Evolutionary conservation across 2,329 filamentous ascomycete species (phyloP).

Genomic region (Xylariaceae sp.): DNA sequence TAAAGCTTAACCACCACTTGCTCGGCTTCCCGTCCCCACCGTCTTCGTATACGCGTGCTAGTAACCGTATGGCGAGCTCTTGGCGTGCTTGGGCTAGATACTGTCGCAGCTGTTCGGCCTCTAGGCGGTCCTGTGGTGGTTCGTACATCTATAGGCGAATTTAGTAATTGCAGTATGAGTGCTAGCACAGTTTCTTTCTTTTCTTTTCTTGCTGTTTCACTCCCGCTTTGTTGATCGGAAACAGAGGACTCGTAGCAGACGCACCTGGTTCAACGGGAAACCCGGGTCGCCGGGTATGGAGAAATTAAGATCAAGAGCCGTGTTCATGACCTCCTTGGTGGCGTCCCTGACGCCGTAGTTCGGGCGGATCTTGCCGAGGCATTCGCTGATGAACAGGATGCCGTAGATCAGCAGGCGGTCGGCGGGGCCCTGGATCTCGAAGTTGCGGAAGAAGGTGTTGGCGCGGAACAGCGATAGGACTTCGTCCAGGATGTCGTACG

Average conservation of each 20-base stretch:
- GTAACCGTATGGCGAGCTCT: conserved; percentile 76
- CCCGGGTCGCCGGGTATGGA: conserved; percentile 88
- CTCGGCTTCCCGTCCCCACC: conserved; percentile 62
- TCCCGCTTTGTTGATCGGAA: not conserved
- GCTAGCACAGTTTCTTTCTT: too few species aligned
- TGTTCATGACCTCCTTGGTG: conserved; percentile 76
- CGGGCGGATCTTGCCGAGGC: conserved; percentile 80
- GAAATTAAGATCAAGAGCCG: conserved; percentile 89
- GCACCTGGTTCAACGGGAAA: conserved; percentile 85
- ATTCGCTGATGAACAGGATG: conserved; percentile 91
- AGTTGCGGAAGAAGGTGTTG: conserved; percentile 99
- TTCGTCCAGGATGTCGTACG: conserved; percentile 95
- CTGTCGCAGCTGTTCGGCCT: conserved; percentile 81
- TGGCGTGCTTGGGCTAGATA: conserved; percentile 92
- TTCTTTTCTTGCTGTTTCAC: too few species aligned
- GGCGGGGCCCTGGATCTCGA: conserved; percentile 94
- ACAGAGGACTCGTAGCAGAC: conserved; percentile 17
- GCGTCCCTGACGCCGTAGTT: conserved; percentile 57
- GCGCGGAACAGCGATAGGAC: conserved; percentile 88
- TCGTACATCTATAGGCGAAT: conserved; percentile 69
- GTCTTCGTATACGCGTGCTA: conserved; percentile 84
- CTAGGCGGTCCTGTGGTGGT: conserved; percentile 77
- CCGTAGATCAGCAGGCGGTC: conserved; percentile 95
- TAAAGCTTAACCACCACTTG: conserved; percentile 98
- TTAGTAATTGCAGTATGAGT: not conserved